Conservation (phyloP, 1,284 basidiomycete genomes). For the Pulchroboletus neoregius region DNA sequence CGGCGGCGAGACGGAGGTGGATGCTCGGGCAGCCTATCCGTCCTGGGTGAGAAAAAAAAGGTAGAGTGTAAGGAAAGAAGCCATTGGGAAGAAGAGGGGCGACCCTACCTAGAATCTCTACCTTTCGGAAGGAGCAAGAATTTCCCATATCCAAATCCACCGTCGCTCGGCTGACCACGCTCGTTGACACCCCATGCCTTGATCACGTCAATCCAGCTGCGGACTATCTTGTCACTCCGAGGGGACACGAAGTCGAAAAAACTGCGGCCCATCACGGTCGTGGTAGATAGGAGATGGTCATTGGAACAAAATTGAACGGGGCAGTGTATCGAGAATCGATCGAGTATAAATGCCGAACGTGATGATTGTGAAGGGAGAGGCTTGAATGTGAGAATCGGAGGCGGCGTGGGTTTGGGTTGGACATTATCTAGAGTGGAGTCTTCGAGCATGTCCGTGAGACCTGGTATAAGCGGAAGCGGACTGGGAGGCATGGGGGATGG, state of each 20-base stretch:
- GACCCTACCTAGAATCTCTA: conserved; percentile 50
- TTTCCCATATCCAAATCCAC: conserved; percentile 73
- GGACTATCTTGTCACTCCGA: conserved; percentile 58
- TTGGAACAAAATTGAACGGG: conserved; percentile 68
- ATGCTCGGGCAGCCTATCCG: conserved; percentile 22
- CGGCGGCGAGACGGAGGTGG: conserved; percentile 26
- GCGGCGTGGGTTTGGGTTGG: conserved; percentile 3
- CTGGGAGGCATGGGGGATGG: conserved; percentile 58
- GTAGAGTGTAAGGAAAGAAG: conserved; percentile 1
- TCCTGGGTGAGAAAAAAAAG: conserved; percentile 18
- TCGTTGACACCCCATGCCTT: conserved; percentile 80
- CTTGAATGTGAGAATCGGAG: conserved; percentile 43
- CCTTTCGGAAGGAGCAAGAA: conserved; percentile 55
- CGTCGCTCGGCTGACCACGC: conserved; percentile 71
- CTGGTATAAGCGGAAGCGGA: conserved; percentile 33
- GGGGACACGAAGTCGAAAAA: conserved; percentile 70
- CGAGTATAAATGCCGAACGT: conserved; percentile 68
- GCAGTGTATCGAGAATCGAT: conserved; percentile 64
- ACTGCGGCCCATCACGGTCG: conserved; percentile 54
- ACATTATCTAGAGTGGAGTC: conserved; percentile 3
- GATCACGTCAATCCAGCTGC: conserved; percentile 66
- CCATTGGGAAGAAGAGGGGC: neutral
- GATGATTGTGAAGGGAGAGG: conserved; percentile 61
- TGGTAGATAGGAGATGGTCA: conserved; percentile 56
- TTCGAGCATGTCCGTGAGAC: conserved; percentile 14